These are phyloP conservation scores for Hortaea sp. DNA, from an alignment of 2,329 filamentous ascomycete genomes.

Conservation along the genomic window DNA sequence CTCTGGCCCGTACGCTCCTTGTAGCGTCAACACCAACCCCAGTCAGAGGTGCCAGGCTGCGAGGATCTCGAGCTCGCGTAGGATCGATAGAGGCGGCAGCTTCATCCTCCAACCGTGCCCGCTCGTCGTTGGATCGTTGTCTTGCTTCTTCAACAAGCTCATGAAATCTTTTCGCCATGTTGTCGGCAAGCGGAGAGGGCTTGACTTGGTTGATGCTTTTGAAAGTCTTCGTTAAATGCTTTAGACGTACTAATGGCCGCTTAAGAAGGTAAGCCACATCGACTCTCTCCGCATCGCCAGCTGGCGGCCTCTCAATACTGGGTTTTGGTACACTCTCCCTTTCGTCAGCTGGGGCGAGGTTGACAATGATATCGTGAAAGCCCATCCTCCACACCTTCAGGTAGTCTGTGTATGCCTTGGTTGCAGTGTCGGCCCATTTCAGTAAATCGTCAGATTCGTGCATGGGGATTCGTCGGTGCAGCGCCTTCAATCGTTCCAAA, in stretches of 20 bases:
- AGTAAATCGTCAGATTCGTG: constrained; percentile 62
- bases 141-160: constrained; percentile 66
- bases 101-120: constrained; percentile 69
- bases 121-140: constrained; percentile 62
- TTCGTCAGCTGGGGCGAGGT: constrained; percentile 67
- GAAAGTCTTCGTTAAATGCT: constrained; percentile 76
- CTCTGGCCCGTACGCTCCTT: constrained; percentile 78
- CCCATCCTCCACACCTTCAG: constrained; percentile 82
- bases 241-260: constrained; percentile 75
- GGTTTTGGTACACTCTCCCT: constrained; percentile 32
- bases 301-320: constrained; percentile 45
- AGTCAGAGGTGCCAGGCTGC: constrained; percentile 61
- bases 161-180: constrained; percentile 55
- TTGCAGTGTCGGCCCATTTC: constrained; percentile 69
- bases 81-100: constrained; percentile 76
- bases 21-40: constrained; percentile 62
- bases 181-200: constrained; percentile 47
- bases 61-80: constrained; percentile 66
- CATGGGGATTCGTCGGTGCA: constrained; percentile 72
- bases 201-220: constrained; percentile 53
- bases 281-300: constrained; percentile 71
- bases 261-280: constrained; percentile 92
- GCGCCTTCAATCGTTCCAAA: constrained; percentile 69
- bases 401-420: constrained; percentile 75
- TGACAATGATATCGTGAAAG: constrained; percentile 90